Evolutionary conservation across 2,329 filamentous ascomycete genomes (phyloP).

Genomic region (Emergomyces orientalis): DNA sequence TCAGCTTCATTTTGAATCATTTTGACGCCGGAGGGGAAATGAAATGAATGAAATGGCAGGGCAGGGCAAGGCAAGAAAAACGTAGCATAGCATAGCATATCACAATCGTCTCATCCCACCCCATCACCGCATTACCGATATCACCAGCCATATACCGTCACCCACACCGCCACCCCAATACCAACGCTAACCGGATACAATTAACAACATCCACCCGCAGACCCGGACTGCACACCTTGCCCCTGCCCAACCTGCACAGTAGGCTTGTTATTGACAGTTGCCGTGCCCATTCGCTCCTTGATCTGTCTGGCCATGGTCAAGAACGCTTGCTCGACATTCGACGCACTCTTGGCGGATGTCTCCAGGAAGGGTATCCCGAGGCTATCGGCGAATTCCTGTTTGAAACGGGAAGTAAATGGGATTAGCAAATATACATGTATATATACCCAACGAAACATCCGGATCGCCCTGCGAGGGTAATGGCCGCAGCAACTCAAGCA

Average conservation of each 20-base stretch:
- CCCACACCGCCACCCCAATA: neutral
- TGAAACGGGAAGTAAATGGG: constrained; percentile 4
- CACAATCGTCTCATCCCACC: neutral
- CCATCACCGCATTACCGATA: neutral
- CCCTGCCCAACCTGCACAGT: constrained; percentile 93
- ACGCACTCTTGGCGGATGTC: constrained; percentile 98
- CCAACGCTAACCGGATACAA: constrained; percentile 18
- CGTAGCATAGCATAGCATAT: neutral
- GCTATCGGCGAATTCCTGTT: constrained; percentile 94
- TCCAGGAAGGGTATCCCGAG: constrained; percentile 98
- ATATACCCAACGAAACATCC: neutral
- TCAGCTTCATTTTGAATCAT: neutral
- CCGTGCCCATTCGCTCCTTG: constrained; percentile 99
- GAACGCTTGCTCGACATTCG: constrained; percentile 99
- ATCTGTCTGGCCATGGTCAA: constrained; percentile 99
- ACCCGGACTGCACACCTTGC: constrained; percentile 82
- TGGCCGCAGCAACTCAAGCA: too few relatives aligned
- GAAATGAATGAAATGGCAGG: neutral
- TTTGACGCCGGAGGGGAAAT: neutral
- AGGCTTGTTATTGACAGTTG: constrained; percentile 95
- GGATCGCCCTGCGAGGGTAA: neutral
- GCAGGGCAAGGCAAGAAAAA: neutral
- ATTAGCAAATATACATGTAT: neutral
- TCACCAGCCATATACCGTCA: neutral
- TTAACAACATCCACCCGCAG: constrained; percentile 86